Evolutionary conservation across 441 rosid species (phyloP).

Genomic region (Gossypium gossypioides): DNA sequence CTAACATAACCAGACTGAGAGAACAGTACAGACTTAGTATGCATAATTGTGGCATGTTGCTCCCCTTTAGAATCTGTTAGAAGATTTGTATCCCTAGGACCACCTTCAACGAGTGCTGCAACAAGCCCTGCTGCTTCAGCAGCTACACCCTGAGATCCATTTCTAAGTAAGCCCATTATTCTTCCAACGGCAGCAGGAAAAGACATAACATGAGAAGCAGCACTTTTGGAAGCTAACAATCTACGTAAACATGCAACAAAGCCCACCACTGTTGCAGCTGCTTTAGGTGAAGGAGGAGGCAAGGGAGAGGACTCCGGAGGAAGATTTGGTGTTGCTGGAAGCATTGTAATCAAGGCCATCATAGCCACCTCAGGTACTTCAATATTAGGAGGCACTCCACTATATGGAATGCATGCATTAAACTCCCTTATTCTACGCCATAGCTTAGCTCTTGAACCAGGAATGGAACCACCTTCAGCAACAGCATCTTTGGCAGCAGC

Average conservation of each 20-base stretch:
- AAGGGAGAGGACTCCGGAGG: conserved; percentile 91
- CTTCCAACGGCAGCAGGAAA: conserved; percentile 99
- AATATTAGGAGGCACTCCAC: conserved; percentile 72
- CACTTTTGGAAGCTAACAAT: conserved; percentile 81
- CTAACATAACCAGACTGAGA: conserved; percentile 63
- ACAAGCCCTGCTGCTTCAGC: conserved; percentile 91
- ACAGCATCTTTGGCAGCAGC: conserved; percentile 99
- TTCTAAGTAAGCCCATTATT: conserved; percentile 97
- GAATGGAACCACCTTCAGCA: conserved; percentile 90
- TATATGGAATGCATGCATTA: conserved; percentile 89
- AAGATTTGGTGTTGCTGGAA: conserved; percentile 84
- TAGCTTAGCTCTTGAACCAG: conserved; percentile 91
- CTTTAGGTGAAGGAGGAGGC: conserved; percentile 99
- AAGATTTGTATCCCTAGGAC: conserved; percentile 54
- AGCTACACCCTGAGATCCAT: conserved; percentile 94
- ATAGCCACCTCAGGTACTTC: conserved; percentile 96
- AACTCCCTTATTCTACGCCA: conserved; percentile 99
- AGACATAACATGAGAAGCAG: conserved; percentile 95
- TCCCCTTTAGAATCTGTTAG: conserved; percentile 74
- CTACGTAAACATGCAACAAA: conserved; percentile 94
- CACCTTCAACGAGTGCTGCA: conserved; percentile 81
- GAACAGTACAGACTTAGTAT: conserved; percentile 87
- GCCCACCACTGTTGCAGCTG: conserved; percentile 98
- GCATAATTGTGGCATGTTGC: conserved; percentile 93
- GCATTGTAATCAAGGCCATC: conserved; percentile 98